Conservation (phyloP, 768 basidiomycete species). For the Hebeloma cylindrosporum region DNA sequence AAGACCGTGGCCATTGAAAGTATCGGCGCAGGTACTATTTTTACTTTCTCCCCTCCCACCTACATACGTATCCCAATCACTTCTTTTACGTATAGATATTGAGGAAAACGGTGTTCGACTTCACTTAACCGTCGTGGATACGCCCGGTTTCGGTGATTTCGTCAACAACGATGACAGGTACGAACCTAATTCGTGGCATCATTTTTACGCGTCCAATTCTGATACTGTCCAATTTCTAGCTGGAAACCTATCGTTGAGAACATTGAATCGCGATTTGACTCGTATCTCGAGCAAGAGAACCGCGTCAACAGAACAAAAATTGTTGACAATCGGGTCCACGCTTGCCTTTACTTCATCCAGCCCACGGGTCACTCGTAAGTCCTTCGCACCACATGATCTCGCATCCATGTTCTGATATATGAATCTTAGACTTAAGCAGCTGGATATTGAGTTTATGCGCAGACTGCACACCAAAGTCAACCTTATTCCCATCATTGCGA, state of each 20-base stretch:
- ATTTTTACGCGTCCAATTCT: slow-evolving; percentile 17
- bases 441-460: slow-evolving; percentile 99
- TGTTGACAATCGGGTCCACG: slow-evolving; percentile 96
- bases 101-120: slow-evolving; percentile 98
- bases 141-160: slow-evolving; percentile 98
- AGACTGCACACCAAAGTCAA: slow-evolving; percentile 97
- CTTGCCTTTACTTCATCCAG: slow-evolving; percentile 98
- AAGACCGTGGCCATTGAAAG: slow-evolving; percentile 98
- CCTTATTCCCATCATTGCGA: slow-evolving; percentile 97
- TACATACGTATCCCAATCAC: slow-evolving; percentile 24
- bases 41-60: slow-evolving; percentile 23
- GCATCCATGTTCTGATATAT: slow-evolving; percentile 4
- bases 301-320: slow-evolving; percentile 94
- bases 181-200: slow-evolving; percentile 20
- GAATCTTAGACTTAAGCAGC: slow-evolving; percentile 78
- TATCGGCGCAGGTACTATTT: slow-evolving; percentile 84
- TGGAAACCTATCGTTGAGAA: slow-evolving; percentile 99
- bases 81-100: slow-evolving; percentile 67
- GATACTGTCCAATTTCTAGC: slow-evolving; percentile 42
- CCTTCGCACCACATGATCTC: slow-evolving; percentile 9
- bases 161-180: slow-evolving; percentile 99
- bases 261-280: slow-evolving; percentile 97
- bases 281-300: slow-evolving; percentile 98
- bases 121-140: slow-evolving; percentile 98
- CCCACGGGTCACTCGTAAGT: slow-evolving; percentile 96